A percentile compares a stretch with the other conserved stretches of the same genome.
phyloP scores from a whole-genome alignment of 371 early-diverging fungal genomes.

The Lichtheimia corymbifera region DNA sequence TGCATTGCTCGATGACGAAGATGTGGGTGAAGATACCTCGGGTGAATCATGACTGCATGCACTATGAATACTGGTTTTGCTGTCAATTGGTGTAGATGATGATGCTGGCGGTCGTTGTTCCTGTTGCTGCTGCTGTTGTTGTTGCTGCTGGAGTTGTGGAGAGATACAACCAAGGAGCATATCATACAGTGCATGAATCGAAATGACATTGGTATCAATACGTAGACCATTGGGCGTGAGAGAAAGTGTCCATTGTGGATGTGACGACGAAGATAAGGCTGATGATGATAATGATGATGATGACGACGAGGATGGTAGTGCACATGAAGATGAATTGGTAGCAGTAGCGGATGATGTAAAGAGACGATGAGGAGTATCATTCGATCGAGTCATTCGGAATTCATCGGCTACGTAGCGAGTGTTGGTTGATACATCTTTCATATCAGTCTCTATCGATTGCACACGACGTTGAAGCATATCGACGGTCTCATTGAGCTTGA shows the following conservation, averaged over 20 bases:
- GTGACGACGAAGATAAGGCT: slow-evolving; percentile 1
- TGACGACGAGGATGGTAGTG: not conserved
- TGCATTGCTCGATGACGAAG: not conserved
- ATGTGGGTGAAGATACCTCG: slow-evolving; percentile 1
- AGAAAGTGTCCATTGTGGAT: slow-evolving; percentile 36
- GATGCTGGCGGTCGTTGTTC: slow-evolving; percentile 18
- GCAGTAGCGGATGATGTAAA: not conserved
- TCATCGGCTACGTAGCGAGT: slow-evolving; percentile 23
- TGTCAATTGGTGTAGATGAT: not conserved
- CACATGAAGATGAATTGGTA: not conserved
- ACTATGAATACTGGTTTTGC: not conserved
- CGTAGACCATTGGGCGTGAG: slow-evolving; percentile 40
- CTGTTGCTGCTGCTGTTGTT: slow-evolving; percentile 19
- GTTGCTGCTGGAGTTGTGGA: slow-evolving; percentile 4
- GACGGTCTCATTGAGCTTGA: slow-evolving; percentile 30
- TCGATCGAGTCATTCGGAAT: slow-evolving; percentile 15
- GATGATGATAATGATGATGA: not conserved
- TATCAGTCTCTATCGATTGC: slow-evolving; percentile 22
- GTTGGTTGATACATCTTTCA: slow-evolving; percentile 22
- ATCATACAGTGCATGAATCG: slow-evolving; percentile 41
- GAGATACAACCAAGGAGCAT: slow-evolving; percentile 36
- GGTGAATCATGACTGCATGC: not conserved
- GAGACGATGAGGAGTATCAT: not conserved
- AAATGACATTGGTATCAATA: slow-evolving; percentile 46
- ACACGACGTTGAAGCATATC: slow-evolving; percentile 30